A percentile compares a stretch with the other conserved stretches of the same genome.
Conservation (phyloP, 768 basidiomycete species). For the Hydnum rufescens region DNA sequence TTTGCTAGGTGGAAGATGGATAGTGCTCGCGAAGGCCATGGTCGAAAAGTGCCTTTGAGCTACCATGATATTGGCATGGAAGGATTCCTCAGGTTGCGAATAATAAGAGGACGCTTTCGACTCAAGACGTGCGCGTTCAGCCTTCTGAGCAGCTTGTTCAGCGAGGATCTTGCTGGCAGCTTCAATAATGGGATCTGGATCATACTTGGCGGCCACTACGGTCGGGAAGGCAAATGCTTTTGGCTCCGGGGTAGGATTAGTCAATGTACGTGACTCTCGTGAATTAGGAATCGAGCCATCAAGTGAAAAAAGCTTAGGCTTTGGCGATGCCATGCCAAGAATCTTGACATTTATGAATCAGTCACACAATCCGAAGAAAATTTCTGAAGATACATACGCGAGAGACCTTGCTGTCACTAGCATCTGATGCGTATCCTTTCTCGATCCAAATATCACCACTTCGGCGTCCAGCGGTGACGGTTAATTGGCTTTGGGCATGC, state of each 20-base stretch:
- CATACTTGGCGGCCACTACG: constrained; percentile 36
- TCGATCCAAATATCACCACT: constrained; percentile 59
- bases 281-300: neutral
- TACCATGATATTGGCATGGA: constrained; percentile 37
- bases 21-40: constrained; percentile 37
- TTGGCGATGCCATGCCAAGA: neutral
- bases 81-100: constrained; percentile 23
- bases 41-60: constrained; percentile 51
- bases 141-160: neutral
- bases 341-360: neutral
- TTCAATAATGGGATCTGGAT: constrained; percentile 36
- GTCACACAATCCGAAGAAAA: neutral
- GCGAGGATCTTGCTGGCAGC: neutral
- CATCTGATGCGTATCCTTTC: constrained; percentile 36
- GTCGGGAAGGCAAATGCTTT: neutral
- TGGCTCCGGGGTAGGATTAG: neutral
- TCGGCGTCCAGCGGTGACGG: constrained; percentile 48
- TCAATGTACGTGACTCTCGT: neutral
- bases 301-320: neutral
- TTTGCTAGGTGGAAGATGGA: constrained; percentile 30
- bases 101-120: constrained; percentile 37
- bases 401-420: neutral
- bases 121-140: constrained; percentile 13
- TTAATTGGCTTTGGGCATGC: constrained; percentile 13
- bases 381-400: neutral